Conservation (phyloP, 352 stramenopile species). For the Globisporangium cederbergense region DNA sequence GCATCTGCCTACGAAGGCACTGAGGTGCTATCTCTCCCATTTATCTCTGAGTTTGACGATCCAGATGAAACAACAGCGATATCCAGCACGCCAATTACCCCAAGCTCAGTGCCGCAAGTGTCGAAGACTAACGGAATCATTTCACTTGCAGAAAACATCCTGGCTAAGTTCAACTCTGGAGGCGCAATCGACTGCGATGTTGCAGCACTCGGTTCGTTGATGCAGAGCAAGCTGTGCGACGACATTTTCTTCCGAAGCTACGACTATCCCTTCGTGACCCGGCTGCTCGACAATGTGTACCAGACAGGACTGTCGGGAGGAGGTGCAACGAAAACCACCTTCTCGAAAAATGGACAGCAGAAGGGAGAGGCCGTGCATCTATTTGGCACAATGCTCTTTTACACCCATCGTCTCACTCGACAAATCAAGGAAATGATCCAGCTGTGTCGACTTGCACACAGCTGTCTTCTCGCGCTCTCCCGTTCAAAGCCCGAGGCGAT, state of each 20-base stretch:
- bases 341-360: background rate
- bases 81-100: background rate
- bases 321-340: background rate
- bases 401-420: background rate
- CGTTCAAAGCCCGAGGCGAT: slow-evolving; percentile 5
- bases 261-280: slow-evolving; percentile 16
- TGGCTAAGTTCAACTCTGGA: slow-evolving; percentile 10
- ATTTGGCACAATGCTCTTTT: slow-evolving; percentile 14
- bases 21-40: background rate
- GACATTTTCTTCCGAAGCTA: slow-evolving; percentile 13
- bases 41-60: slow-evolving; percentile 11
- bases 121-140: slow-evolving; percentile 10
- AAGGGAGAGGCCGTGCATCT: background rate
- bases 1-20: slow-evolving; percentile 12
- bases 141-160: slow-evolving; percentile 14
- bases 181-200: slow-evolving; percentile 13
- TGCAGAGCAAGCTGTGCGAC: slow-evolving; percentile 8
- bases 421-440: slow-evolving; percentile 16
- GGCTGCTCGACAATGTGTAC: slow-evolving; percentile 10
- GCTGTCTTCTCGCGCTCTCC: slow-evolving; percentile 9
- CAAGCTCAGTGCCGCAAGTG: background rate
- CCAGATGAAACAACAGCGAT: slow-evolving; percentile 1
- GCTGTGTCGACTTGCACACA: slow-evolving; percentile 18
- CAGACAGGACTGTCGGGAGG: background rate
- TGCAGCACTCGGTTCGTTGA: slow-evolving; percentile 12